Base-by-base conservation (phyloP, 805 yeast species). In the Candida montana region DNA sequence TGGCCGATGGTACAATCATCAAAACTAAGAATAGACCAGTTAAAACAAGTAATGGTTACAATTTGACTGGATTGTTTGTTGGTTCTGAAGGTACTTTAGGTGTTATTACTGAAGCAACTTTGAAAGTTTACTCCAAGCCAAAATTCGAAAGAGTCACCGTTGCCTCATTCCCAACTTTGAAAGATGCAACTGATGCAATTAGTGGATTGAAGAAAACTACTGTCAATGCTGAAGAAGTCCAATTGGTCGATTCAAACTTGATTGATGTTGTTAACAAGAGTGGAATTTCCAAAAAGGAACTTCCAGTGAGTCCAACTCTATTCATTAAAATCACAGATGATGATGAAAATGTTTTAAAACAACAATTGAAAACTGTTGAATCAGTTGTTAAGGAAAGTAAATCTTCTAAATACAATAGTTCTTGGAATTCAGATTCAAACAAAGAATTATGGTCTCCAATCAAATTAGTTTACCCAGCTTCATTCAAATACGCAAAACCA, bases 21-120 rank as follows among this genome's bases (percentile, higher is more conserved):
- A 84, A 82, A 63, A 84, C 95, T 2, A 75, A 77, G 47, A 77
- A 74, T 50, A 69, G 93, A 55, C 90, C 93, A 7, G 69, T 83
- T 51, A 84, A 85, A 53, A 74, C 89, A 1, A 72, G 85, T 48
- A 89, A 91, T 6, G 93, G 93, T 13, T 85, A 84, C 57, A 83
- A 82, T 52, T 65, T 84, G 57, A 85, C 83, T 34, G 81, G 82
- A 13, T 61, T 84, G 46, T 82, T 84, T 54, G 67, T 81, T 37
- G 93, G 93, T 1, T 71, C 83, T 35, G 93, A 84, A 52, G 93
- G 95, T 13, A 84, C 95, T 1, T 61, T 85, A 44, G 95, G 91
- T 4, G 70, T 84, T 15, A 77, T 84, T 24, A 84, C 89, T 3
- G 90, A 84, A 51, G 87, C 86, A 2, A 84, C 91, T 0, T 66